A percentile compares a stretch with the other conserved stretches of the same genome.
Conservation (phyloP, 345 rosid species). For the Lagerstroemia speciosa region DNA sequence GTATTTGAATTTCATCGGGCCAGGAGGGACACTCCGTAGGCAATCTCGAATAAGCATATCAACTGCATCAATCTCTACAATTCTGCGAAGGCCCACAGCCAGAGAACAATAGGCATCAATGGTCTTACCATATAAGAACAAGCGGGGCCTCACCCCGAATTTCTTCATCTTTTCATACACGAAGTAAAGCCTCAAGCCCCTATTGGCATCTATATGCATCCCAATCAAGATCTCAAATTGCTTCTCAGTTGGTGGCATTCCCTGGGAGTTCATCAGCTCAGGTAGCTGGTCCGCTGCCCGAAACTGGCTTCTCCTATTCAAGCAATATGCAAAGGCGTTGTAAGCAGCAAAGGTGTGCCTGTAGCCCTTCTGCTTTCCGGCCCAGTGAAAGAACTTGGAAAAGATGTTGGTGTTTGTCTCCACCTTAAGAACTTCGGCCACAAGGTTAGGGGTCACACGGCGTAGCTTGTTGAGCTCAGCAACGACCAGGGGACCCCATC, state of each 20-base stretch:
- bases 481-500: conserved; percentile 61
- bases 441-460: conserved; percentile 67
- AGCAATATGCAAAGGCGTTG: conserved; percentile 83
- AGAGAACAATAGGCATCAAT: conserved; percentile 59
- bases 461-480: conserved; percentile 77
- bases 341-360: conserved; percentile 62
- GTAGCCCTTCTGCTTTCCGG: conserved; percentile 85
- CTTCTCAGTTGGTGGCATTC: conserved; percentile 66
- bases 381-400: conserved; percentile 91
- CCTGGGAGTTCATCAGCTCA: conserved; percentile 79
- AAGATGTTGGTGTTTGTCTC: conserved; percentile 46
- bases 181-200: conserved; percentile 71
- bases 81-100: conserved; percentile 56
- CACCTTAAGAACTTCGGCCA: conserved; percentile 68
- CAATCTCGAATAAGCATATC: conserved; percentile 83
- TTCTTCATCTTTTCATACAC: conserved; percentile 88
- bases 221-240: conserved; percentile 89
- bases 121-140: conserved; percentile 65
- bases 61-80: conserved; percentile 76
- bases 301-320: conserved; percentile 44
- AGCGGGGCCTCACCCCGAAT: conserved; percentile 58
- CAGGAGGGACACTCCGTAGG: conserved; percentile 52
- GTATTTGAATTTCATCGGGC: conserved; percentile 78
- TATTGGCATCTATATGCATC: conserved; percentile 75
- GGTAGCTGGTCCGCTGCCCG: conserved; percentile 90